Evolutionary conservation across 495 filamentous ascomycete genomes (phyloP).

Genomic region (Neurospora sp.): DNA sequence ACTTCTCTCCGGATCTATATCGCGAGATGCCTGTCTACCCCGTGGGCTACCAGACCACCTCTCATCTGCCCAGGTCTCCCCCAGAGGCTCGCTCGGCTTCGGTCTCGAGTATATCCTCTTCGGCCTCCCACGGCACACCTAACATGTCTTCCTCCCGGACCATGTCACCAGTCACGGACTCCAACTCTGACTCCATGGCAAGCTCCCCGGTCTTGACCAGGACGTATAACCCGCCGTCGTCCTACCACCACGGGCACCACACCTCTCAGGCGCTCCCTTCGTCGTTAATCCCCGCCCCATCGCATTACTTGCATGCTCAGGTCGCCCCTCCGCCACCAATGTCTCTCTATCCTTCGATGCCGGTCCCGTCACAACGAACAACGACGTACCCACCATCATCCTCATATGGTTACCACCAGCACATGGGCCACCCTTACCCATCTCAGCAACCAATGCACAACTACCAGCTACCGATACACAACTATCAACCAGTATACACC

Average conservation of each 20-base stretch:
- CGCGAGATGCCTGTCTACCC: constrained; percentile 8
- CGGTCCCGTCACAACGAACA: not conserved
- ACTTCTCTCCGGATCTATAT: constrained; percentile 4
- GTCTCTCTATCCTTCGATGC: constrained; percentile 7
- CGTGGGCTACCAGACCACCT: constrained; percentile 1
- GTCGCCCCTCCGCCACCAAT: constrained; percentile 2
- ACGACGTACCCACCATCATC: constrained; percentile 5
- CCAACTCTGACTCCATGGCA: not conserved
- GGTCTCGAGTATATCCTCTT: constrained; percentile 15
- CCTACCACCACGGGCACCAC: constrained; percentile 2
- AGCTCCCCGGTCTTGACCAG: not conserved
- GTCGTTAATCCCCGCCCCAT: constrained; percentile 5
- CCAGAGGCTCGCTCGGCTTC: constrained; percentile 13
- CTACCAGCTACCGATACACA: constrained; percentile 8
- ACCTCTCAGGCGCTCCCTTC: not conserved
- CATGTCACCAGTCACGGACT: constrained; percentile 12
- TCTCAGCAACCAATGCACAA: not conserved
- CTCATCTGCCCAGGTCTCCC: not conserved
- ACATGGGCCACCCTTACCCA: not conserved
- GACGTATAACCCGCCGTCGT: constrained; percentile 3
- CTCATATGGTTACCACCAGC: constrained; percentile 6
- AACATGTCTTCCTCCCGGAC: constrained; percentile 8
- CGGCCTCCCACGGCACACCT: constrained; percentile 8
- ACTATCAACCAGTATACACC: constrained; percentile 2
- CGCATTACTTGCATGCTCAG: constrained; percentile 12